Conservation (phyloP, 495 filamentous ascomycete genomes). For the Chaetomium fimeti region DNA sequence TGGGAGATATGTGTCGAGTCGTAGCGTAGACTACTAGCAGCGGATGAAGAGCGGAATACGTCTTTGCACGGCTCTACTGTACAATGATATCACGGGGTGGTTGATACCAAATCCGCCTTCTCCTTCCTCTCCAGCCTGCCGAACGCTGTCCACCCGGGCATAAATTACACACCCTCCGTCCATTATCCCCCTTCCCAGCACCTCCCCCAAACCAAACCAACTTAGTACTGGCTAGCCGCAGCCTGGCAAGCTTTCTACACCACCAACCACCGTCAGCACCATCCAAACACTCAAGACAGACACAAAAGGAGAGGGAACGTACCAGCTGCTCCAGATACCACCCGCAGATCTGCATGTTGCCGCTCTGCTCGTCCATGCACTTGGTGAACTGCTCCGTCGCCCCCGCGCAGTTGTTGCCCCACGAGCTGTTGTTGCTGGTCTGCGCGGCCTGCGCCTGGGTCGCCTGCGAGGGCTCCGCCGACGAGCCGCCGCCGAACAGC, state of each 20-base stretch:
- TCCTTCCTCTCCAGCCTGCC: neutral
- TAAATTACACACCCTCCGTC: slow-evolving; percentile 6
- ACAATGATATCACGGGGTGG: slow-evolving; percentile 7
- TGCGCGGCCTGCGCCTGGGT: slow-evolving; percentile 40
- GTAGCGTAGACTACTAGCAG: neutral
- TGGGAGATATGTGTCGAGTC: neutral
- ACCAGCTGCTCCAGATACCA: slow-evolving; percentile 95
- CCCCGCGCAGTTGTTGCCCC: slow-evolving; percentile 67
- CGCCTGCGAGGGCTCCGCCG: slow-evolving; percentile 52
- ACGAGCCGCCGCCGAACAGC: slow-evolving; percentile 64
- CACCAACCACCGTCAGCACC: slow-evolving; percentile 19
- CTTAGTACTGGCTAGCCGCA: slow-evolving; percentile 82
- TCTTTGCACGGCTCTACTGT: slow-evolving; percentile 9
- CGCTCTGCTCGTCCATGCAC: slow-evolving; percentile 92
- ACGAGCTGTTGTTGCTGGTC: slow-evolving; percentile 51
- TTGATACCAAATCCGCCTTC: neutral
- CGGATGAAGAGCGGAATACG: slow-evolving; percentile 9
- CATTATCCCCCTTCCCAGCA: neutral
- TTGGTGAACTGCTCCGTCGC: slow-evolving; percentile 84
- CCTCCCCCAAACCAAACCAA: neutral
- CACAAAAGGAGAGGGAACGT: neutral
- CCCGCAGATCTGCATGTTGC: slow-evolving; percentile 90
- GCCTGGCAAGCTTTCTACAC: slow-evolving; percentile 85
- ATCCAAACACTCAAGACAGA: neutral
- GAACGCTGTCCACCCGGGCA: neutral